Evolutionary conservation across 2,329 filamentous ascomycete genomes (phyloP), one percentile per base, ranked within the genome.

Genomic region (Aspergillus glaucus): DNA sequence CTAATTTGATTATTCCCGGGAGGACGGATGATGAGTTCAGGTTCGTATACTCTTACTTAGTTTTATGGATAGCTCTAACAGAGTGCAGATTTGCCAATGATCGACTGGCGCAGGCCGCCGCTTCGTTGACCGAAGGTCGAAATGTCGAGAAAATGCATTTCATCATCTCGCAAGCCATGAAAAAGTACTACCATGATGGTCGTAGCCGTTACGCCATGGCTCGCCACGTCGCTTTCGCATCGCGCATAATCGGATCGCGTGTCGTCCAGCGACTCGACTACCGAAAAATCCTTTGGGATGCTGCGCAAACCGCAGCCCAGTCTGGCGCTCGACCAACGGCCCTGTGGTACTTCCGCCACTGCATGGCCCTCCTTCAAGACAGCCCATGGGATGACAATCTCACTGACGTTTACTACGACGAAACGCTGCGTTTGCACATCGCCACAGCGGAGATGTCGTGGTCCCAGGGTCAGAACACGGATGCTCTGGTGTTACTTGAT

Each of bases 111-210:
- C 83, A 87, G 62, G 88, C 88, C 14, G 84, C 88, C 5, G 75
- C 80, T 12, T 78, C 80, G 4, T 73, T 95, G 45, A 81, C 80
- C 53, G 84, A 91, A 62, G 83, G 81, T 60, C 74, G 71, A 44
- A 82, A 86, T 48, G 73, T 79, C 19, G 75, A 79, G 17, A 86
- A 87, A 58, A 96, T 96, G 91, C 90, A 96, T 67, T 96, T 91
- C 59, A 82, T 90, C 42, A 88, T 96, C 59, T 86, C 88, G 0
- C 85, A 88, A 62, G 86, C 85, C 0, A 80, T 96, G 55, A 81
- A 91, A 65, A 86, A 87, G 57, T 85, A 90, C 58, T 81, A 73
- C 19, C 71, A 79, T 21, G 83, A 89, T 51, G 75, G 80, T 1
- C 77, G 77, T 44, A 78, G 79, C 22, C 77, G 84, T 10, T 90